A percentile compares a stretch with the other conserved stretches of the same genome.
Evolutionary conservation across 441 rosid genomes (phyloP).

Genomic region (Populus trichocarpa): DNA sequence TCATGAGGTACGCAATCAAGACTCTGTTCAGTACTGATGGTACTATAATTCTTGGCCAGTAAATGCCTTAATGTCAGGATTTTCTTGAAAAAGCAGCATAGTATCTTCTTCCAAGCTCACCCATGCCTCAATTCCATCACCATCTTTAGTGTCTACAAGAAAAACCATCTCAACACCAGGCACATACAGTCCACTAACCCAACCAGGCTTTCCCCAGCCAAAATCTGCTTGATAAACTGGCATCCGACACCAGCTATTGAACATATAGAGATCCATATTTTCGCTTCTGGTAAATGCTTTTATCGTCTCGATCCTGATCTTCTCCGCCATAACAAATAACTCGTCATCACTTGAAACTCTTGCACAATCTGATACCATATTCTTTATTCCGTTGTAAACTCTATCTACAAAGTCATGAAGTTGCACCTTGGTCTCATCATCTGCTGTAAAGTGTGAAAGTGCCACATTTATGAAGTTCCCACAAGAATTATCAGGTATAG

Average conservation of each 20-base stretch:
- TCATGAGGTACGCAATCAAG: not conserved
- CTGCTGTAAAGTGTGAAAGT: not conserved
- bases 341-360: not conserved
- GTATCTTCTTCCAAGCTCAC: not conserved
- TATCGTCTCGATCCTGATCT: not conserved
- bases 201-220: constrained; percentile 4
- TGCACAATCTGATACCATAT: not conserved
- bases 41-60: not conserved
- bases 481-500: not conserved
- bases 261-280: not conserved
- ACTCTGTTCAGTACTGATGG: not conserved
- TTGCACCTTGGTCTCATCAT: not conserved
- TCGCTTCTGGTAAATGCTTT: not conserved
- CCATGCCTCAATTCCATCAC: not conserved
- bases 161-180: not conserved
- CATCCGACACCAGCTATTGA: not conserved
- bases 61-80: not conserved
- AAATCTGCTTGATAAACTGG: not conserved
- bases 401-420: not conserved
- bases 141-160: not conserved
- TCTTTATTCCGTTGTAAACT: not conserved
- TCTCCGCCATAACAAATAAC: too few species aligned
- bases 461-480: not conserved
- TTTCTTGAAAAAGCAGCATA: not conserved
- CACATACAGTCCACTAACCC: not conserved